Percentiles rank a stretch among this genome's conserved stretches.
Conservation (phyloP, 805 yeast genomes). For the Kuraishia capsulata region DNA sequence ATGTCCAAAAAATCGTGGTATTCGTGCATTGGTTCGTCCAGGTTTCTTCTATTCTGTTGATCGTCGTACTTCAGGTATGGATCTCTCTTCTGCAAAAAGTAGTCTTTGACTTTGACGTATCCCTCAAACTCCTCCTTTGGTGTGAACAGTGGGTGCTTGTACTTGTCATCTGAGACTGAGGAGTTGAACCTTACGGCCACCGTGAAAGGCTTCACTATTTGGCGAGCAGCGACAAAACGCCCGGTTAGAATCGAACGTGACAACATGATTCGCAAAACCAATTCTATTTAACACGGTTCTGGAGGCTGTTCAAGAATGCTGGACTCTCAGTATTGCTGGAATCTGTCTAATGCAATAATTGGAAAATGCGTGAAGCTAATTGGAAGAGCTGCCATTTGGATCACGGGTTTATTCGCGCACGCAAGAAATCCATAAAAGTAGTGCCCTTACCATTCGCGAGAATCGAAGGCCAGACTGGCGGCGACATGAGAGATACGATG, state of each 20-base stretch:
- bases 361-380: not conserved
- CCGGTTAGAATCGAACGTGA: not conserved
- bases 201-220: not conserved
- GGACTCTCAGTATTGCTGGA: too few relatives aligned
- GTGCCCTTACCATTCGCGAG: too few relatives aligned
- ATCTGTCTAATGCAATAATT: too few relatives aligned
- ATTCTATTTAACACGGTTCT: too few relatives aligned
- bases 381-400: not conserved
- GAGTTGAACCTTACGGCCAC: not conserved
- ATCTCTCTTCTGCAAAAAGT: constrained; percentile 52
- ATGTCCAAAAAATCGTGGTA: constrained; percentile 68
- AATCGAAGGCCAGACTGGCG: too few relatives aligned
- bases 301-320: too few relatives aligned
- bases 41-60: constrained; percentile 72
- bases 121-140: constrained; percentile 1
- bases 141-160: constrained; percentile 1
- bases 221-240: not conserved
- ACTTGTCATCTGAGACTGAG: not conserved
- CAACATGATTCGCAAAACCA: too few relatives aligned
- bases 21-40: constrained; percentile 61
- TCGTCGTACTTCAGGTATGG: constrained; percentile 74
- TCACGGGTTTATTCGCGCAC: too few relatives aligned
- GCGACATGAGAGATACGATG: too few relatives aligned
- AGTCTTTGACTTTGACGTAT: constrained; percentile 33
- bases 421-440: too few relatives aligned